Base-by-base conservation (phyloP, 208 protist species). In the Leishmania amazonensis region DNA sequence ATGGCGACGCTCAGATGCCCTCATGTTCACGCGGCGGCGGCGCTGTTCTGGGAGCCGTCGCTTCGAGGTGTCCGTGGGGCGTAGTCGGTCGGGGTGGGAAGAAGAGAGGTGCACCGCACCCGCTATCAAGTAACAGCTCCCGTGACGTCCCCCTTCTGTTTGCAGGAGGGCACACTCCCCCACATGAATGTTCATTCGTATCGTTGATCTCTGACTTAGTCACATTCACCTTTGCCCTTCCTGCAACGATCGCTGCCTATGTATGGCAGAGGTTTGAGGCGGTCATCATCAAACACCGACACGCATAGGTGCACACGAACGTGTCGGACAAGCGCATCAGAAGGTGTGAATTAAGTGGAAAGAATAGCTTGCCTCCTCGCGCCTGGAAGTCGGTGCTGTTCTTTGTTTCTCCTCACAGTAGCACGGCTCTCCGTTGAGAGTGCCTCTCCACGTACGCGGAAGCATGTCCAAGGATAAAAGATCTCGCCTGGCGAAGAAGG, bases 401-500 rank as follows among this genome's bases (percentile, higher is more conserved):
- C 70, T 74, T 35, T 53, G 11, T 47, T 31, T 0, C 4, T 73
- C 21, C 1, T 74, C 24, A 7, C 51, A 51, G 45, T 45, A 54
- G 24, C 51, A 45, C n/a, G n/a, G 19, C 73, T 62, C 51, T 35
- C 70, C 28, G 45, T 53, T 31, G 28, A 38, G 28, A 31, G 28
- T 9, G 24, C 9, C 42, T 74, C 47, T 51, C 24, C 24, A 47
- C 67, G 5, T 74, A 35, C 70, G 21, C 45, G 35, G 47, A 53
- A 62, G 3, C 75, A 78, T 78, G 75, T 8, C 53, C 31, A 77
- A 51, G 35, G 3, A 77, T 38, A 68, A 68, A 35, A 58, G 40
- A 31, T 19, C 49, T 47, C n/a, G 9, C 47, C 47, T 35, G 47
- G 47, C 24, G 19, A 57, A 45, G 35, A 78, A 35, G 57, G 21